Evolutionary conservation across 176 grass and related monocot species (phyloP).

Genomic region (Oryza officinalis): DNA sequence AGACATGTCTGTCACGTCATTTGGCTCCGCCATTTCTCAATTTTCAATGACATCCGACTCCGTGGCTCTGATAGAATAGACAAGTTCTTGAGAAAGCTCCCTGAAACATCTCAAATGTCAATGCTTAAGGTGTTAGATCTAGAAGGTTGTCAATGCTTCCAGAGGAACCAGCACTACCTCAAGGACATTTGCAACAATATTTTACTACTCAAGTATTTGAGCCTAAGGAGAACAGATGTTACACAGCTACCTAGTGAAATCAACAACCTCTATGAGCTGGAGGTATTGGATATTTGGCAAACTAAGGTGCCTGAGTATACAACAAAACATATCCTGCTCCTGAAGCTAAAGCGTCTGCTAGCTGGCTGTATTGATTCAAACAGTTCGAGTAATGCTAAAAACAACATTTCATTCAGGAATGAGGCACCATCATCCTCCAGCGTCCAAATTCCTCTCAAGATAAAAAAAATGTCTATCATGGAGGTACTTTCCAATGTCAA

Average conservation of each 20-base stretch:
- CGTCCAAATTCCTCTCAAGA: neutral
- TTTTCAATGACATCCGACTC: slow-evolving; percentile 17
- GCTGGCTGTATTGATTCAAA: slow-evolving; percentile 2
- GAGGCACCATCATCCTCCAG: neutral
- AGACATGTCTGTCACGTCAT: neutral
- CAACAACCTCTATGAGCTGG: slow-evolving; percentile 31
- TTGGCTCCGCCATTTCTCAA: slow-evolving; percentile 34
- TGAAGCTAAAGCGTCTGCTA: slow-evolving; percentile 38
- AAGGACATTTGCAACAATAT: slow-evolving; percentile 17
- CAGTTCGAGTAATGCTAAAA: neutral
- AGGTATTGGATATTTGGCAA: slow-evolving; percentile 38
- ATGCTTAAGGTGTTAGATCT: slow-evolving; percentile 40
- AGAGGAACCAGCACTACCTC: neutral
- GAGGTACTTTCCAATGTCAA: slow-evolving; percentile 11
- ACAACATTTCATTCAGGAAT: neutral
- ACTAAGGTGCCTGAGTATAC: neutral
- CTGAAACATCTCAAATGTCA: neutral
- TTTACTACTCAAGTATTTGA: slow-evolving; percentile 24
- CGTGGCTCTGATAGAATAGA: neutral
- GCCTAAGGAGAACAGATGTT: slow-evolving; percentile 22
- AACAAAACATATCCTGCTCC: neutral
- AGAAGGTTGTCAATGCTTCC: neutral
- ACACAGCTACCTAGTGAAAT: neutral
- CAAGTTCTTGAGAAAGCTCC: neutral
- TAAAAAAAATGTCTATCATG: neutral